Evolutionary conservation across 495 filamentous ascomycete species (phyloP).

Genomic region (Pseudevernia furfuracea): DNA sequence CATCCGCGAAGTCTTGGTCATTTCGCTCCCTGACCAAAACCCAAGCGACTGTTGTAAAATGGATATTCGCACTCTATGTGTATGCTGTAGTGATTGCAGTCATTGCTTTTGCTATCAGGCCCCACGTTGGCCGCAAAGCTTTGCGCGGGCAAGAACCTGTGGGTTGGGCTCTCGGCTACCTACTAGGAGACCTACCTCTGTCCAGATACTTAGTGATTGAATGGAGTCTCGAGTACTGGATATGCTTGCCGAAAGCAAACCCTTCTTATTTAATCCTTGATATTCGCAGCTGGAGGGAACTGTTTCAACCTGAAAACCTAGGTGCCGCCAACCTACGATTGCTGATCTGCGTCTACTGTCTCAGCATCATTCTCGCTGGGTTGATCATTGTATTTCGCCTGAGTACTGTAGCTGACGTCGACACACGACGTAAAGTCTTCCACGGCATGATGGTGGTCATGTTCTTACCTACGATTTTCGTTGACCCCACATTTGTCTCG

Average conservation of each 20-base stretch:
- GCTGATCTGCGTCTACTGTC: constrained; percentile 64
- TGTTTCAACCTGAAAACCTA: constrained; percentile 43
- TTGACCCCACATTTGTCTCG: constrained; percentile 77
- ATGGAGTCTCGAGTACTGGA: constrained; percentile 64
- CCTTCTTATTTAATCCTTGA: neutral
- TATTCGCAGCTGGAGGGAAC: neutral
- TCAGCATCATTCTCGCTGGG: constrained; percentile 58
- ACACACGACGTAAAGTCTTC: constrained; percentile 97
- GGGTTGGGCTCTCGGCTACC: constrained; percentile 84
- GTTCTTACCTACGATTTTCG: constrained; percentile 75
- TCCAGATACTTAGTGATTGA: constrained; percentile 61
- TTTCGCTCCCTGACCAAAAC: constrained; percentile 72
- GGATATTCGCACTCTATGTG: constrained; percentile 72
- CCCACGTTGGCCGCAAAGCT: constrained; percentile 57
- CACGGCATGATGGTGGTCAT: constrained; percentile 97
- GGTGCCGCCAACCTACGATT: constrained; percentile 80
- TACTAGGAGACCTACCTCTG: constrained; percentile 68
- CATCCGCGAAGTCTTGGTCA: constrained; percentile 9
- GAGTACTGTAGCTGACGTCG: constrained; percentile 68
- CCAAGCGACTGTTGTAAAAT: constrained; percentile 69
- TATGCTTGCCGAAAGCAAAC: constrained; percentile 52
- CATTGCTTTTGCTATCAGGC: constrained; percentile 63
- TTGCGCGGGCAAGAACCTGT: constrained; percentile 71
- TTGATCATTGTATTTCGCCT: constrained; percentile 66
- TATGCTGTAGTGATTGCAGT: constrained; percentile 57